Evolutionary conservation across 2,329 filamentous ascomycete genomes (phyloP).

Genomic region (Cytospora leucostoma): DNA sequence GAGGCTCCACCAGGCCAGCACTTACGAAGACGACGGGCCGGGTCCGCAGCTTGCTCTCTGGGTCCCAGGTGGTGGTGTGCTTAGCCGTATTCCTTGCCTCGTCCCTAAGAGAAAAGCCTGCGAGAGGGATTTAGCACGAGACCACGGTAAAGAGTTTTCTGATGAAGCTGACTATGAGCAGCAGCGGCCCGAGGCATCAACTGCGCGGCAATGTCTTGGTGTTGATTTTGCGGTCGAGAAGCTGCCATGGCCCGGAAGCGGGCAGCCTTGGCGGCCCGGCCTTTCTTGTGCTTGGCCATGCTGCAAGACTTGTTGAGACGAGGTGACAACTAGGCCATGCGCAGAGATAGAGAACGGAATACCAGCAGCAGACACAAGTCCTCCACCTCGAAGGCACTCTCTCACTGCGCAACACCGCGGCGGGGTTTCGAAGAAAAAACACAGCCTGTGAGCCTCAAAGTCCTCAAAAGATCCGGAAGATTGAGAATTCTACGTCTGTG

Average conservation of each 20-base stretch:
- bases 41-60: constrained; percentile 46
- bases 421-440: not conserved
- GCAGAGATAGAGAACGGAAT: not conserved
- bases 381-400: not conserved
- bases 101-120: constrained; percentile 48
- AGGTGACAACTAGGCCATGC: constrained; percentile 1
- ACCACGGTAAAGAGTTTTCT: constrained; percentile 26
- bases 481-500: not conserved
- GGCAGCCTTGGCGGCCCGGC: constrained; percentile 29
- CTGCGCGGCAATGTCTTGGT: constrained; percentile 21
- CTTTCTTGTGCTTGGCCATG: constrained; percentile 33
- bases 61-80: constrained; percentile 44
- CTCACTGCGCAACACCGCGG: not conserved
- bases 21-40: constrained; percentile 56
- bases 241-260: constrained; percentile 23
- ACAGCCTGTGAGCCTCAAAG: not conserved
- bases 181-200: constrained; percentile 15
- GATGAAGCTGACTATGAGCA: constrained; percentile 24
- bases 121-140: constrained; percentile 38
- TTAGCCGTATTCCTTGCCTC: constrained; percentile 54
- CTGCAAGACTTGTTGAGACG: not conserved
- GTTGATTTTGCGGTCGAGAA: constrained; percentile 8
- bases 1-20: constrained; percentile 53
- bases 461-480: not conserved
- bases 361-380: not conserved